These are phyloP conservation scores for Pontederia paniculata DNA, from an alignment of 176 grass and related monocot genomes.

Conservation along the genomic window DNA sequence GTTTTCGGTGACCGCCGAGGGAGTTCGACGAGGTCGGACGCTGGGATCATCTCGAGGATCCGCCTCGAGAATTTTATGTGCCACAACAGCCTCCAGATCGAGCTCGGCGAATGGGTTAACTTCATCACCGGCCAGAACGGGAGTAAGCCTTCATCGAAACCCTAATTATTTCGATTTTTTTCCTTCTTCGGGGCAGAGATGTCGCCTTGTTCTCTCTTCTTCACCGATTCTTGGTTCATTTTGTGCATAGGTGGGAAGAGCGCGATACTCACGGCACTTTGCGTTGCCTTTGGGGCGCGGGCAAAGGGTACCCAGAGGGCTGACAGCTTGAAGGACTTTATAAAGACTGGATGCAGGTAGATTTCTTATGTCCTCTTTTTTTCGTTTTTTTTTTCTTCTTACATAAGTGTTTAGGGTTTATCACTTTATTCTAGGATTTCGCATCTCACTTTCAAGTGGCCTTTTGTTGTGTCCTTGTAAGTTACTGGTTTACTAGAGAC, in stretches of 20 bases:
- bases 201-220: background rate
- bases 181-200: no score
- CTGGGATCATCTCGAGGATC: conserved; percentile 60
- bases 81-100: conserved; percentile 72
- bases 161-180: background rate
- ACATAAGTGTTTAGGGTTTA: background rate
- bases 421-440: background rate
- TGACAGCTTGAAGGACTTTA: conserved; percentile 62
- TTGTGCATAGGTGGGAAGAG: conserved; percentile 59
- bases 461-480: no score
- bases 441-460: no score
- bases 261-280: conserved; percentile 76
- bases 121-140: conserved; percentile 96
- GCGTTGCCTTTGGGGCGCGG: conserved; percentile 80
- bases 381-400: background rate
- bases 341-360: conserved; percentile 88
- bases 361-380: background rate
- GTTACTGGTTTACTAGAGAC: no score
- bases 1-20: background rate
- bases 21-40: conserved; percentile 19
- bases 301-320: conserved; percentile 83
- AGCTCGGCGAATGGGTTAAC: conserved; percentile 53
- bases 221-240: background rate
- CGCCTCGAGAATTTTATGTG: conserved; percentile 97
- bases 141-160: conserved; percentile 32